phyloP scores from a whole-genome alignment of 225 moss, liverwort and hornwort species.

The Straminergon stramineum region DNA sequence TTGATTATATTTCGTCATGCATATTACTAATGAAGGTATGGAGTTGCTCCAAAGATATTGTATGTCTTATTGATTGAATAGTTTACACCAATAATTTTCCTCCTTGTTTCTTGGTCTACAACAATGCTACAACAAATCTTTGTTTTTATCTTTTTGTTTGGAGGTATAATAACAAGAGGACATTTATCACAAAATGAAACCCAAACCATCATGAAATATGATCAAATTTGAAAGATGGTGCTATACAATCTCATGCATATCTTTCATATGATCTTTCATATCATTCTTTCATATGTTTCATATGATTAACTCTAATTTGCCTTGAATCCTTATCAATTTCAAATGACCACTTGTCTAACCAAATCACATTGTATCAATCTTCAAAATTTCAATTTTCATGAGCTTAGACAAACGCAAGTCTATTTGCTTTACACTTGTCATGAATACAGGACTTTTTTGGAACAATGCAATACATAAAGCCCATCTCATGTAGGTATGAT shows the following conservation, averaged over 20 bases:
- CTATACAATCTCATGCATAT: too few species aligned
- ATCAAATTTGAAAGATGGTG: background rate
- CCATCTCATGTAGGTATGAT: background rate
- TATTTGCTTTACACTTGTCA: background rate
- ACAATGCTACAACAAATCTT: background rate
- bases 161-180: background rate
- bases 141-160: background rate
- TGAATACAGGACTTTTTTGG: background rate
- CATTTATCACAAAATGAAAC: background rate
- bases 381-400: background rate
- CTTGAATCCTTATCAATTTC: background rate
- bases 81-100: background rate
- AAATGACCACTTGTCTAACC: too few species aligned
- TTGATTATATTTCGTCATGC: rapidly evolving
- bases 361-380: too few species aligned
- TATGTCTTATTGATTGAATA: background rate
- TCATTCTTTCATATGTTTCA: too few species aligned
- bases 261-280: too few species aligned
- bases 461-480: background rate
- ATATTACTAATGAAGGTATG: background rate
- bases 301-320: background rate
- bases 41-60: background rate
- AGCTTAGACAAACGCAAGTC: background rate
- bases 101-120: background rate
- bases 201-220: background rate